Conservation (phyloP, 148 eudicot species). For the Nyssa sinensis region DNA sequence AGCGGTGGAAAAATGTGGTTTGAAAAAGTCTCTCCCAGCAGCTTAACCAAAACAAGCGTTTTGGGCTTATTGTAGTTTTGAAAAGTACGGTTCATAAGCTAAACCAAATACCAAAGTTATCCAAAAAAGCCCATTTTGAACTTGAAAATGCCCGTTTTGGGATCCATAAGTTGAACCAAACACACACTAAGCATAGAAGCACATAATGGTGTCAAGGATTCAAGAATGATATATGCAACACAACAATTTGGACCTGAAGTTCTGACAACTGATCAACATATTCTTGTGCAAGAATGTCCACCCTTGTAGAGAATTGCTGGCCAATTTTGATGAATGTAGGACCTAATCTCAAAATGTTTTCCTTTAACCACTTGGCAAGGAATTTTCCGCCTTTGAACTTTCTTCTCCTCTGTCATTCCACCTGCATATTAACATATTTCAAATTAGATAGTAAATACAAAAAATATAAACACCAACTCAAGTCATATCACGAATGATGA, state of each 20-base stretch:
- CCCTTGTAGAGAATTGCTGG: constrained; percentile 98
- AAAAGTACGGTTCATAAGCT: too few relatives aligned
- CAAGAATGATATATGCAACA: too few relatives aligned
- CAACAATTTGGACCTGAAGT: constrained; percentile 94
- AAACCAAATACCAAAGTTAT: too few relatives aligned
- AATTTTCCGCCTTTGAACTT: constrained; percentile 60
- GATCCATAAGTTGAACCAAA: too few relatives aligned
- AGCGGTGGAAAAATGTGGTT: too few relatives aligned
- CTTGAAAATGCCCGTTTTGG: too few relatives aligned
- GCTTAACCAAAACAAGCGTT: too few relatives aligned
- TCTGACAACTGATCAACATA: constrained; percentile 97
- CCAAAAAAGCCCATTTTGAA: too few relatives aligned
- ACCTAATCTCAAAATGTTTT: constrained; percentile 90
- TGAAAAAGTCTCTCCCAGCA: too few relatives aligned
- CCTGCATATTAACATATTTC: constrained; percentile 47
- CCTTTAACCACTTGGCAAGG: constrained; percentile 98
- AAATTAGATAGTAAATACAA: constrained; percentile 4
- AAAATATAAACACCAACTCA: neutral
- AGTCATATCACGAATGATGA: neutral
- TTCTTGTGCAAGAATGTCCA: constrained; percentile 97
- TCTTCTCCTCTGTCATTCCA: constrained; percentile 90
- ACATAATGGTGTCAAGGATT: neutral
- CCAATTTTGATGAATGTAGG: constrained; percentile 98
- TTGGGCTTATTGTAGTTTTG: too few relatives aligned
- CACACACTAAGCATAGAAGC: neutral